Evolutionary conservation across 305 asterid genomes (phyloP), one percentile per base, ranked within the genome.

Genomic region (Plantago lanceolata): DNA sequence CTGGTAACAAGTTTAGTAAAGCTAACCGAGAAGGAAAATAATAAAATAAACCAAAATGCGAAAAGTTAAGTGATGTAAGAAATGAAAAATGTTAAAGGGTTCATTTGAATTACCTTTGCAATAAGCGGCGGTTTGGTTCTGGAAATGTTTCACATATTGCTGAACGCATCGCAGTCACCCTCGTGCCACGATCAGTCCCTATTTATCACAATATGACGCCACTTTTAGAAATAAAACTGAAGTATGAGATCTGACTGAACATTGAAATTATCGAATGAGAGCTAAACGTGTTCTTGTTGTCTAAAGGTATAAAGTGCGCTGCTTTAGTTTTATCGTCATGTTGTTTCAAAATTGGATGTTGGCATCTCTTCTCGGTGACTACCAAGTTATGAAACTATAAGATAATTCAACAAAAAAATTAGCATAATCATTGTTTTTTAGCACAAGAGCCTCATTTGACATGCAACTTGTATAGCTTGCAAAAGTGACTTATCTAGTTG

Each of bases 81-180:
- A 40, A 58, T 6, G 3, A 17, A 59, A 60, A 37, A 9, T 5
- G 19, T 19, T 15, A 20, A 54, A 9, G 45, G 61, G 33, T 12
- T 63, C 19, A 49, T 26, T 35, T 2, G n/a, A 65, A n/a, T 26
- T 78, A 90, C 99, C 99, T 88, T 66, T 94, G 96, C 74, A 94
- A 77, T 75, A 94, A 75, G 67, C 93, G 85, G 58, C 99, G 95
- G 71, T 94, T 94, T 74, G 99, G 97, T 83, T 94, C 99, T 4
- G 99, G 99, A 76, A 94, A 94, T 56, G 99, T 94, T 86, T 94
- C 99, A 71, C 88, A 94, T 70, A 94, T 86, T 69, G 99, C 97
- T 57, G 84, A 76, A 70, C 93, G 96, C 94, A 90, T 87, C 50
- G 95, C 97, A 43, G 63, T 73, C 59, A 86, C 83, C 81, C 95